Conservation (phyloP, 768 basidiomycete genomes). For the Psilocybe sp. region DNA sequence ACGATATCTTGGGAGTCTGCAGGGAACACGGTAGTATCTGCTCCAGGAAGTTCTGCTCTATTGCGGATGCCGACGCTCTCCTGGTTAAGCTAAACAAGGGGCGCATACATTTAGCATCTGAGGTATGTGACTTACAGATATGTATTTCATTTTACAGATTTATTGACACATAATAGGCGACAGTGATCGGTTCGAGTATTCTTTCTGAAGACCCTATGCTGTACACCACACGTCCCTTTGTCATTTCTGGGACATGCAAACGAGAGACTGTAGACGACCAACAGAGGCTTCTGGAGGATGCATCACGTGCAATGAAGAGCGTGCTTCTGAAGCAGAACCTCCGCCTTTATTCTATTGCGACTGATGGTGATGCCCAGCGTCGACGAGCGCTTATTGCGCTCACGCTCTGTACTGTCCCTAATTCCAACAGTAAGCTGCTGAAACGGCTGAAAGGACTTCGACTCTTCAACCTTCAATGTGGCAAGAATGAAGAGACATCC, state of each 20-base stretch:
- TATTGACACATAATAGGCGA: no score
- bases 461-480: conserved; percentile 23
- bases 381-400: conserved; percentile 16
- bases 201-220: not conserved
- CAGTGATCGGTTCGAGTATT: conserved; percentile 4
- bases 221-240: conserved; percentile 1
- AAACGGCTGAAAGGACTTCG: not conserved
- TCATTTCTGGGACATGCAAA: conserved; percentile 6
- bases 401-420: conserved; percentile 3
- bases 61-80: conserved; percentile 2
- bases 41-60: conserved; percentile 1
- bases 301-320: conserved; percentile 9
- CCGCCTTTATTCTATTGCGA: conserved; percentile 14
- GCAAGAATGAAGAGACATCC: conserved; percentile 22
- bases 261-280: not conserved
- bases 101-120: conserved; percentile 1
- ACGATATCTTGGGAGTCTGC: conserved; percentile 6
- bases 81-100: not conserved
- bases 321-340: not conserved
- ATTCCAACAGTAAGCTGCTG: no score
- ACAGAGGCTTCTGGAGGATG: conserved; percentile 13
- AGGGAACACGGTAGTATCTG: not conserved
- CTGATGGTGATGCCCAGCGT: conserved; percentile 23
- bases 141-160: no score
- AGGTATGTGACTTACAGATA: no score